Evolutionary conservation across 2,329 filamentous ascomycete genomes (phyloP).

Genomic region (Nemania diffusa): DNA sequence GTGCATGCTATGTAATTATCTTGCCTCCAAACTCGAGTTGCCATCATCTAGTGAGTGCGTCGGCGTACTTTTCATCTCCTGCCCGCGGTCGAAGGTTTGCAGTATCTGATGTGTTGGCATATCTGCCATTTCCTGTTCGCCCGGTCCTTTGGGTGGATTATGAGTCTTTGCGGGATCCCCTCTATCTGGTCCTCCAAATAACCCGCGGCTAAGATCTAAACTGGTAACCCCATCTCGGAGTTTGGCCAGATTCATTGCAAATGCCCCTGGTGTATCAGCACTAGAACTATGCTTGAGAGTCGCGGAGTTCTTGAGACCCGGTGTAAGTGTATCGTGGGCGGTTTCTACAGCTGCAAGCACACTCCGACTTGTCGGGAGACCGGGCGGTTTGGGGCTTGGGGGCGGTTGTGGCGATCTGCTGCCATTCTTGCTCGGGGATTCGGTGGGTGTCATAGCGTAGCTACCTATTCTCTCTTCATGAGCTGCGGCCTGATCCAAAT

Average conservation of each 20-base stretch:
- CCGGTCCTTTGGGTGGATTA: constrained; percentile 7
- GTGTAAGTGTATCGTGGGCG: constrained; percentile 63
- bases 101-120: constrained; percentile 32
- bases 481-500: constrained; percentile 64
- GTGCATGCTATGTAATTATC: background rate
- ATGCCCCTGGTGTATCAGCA: constrained; percentile 57
- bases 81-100: constrained; percentile 18
- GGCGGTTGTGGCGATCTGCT: constrained; percentile 46
- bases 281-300: constrained; percentile 58
- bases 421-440: constrained; percentile 39
- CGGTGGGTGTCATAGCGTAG: constrained; percentile 44
- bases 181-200: constrained; percentile 48
- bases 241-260: constrained; percentile 53
- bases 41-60: background rate
- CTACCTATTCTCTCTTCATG: constrained; percentile 55
- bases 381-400: constrained; percentile 53
- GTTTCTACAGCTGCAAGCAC: constrained; percentile 70
- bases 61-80: constrained; percentile 30
- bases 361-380: constrained; percentile 57
- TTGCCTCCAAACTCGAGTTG: background rate
- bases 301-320: constrained; percentile 49
- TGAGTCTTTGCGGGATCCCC: constrained; percentile 9
- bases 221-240: constrained; percentile 61
- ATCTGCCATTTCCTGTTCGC: constrained; percentile 44
- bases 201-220: constrained; percentile 60